Evolutionary conservation across 1,284 basidiomycete genomes (phyloP).

Genomic region (Boletus sp.): DNA sequence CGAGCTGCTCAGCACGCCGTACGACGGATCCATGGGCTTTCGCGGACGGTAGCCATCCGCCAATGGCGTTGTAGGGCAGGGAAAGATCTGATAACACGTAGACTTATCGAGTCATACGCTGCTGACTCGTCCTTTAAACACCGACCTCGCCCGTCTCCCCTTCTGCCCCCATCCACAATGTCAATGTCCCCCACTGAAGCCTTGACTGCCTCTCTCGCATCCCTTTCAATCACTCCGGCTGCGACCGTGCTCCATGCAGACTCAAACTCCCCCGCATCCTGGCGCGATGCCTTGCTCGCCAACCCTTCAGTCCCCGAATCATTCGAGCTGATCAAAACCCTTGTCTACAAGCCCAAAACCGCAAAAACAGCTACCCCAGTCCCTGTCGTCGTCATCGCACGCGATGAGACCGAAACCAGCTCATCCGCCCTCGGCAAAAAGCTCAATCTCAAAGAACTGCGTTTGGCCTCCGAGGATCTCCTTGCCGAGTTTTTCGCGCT

Average conservation of each 20-base stretch:
- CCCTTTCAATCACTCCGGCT: slow-evolving; percentile 52
- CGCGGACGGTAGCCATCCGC: slow-evolving; percentile 10
- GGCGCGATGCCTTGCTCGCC: slow-evolving; percentile 60
- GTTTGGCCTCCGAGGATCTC: slow-evolving; percentile 85
- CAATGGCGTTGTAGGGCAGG: slow-evolving; percentile 10
- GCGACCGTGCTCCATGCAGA: slow-evolving; percentile 50
- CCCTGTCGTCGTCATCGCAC: slow-evolving; percentile 84
- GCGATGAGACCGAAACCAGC: slow-evolving; percentile 78
- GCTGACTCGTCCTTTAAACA: slow-evolving; percentile 23
- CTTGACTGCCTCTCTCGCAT: slow-evolving; percentile 38
- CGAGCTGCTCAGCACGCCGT: slow-evolving; percentile 24
- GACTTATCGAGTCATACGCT: slow-evolving; percentile 28
- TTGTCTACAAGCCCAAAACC: slow-evolving; percentile 89
- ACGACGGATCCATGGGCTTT: slow-evolving; percentile 27
- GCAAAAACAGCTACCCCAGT: slow-evolving; percentile 82
- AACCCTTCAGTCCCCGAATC: slow-evolving; percentile 46
- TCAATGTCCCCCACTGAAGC: no score
- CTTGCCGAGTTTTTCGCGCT: slow-evolving; percentile 81
- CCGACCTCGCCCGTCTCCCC: slow-evolving; percentile 6
- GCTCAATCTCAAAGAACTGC: slow-evolving; percentile 85
- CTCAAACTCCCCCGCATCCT: slow-evolving; percentile 60
- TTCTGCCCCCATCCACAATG: slow-evolving; percentile 19
- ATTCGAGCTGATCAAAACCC: slow-evolving; percentile 75
- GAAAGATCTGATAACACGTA: slow-evolving; percentile 24
- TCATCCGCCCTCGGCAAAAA: slow-evolving; percentile 76